Evolutionary conservation across 345 rosid genomes (phyloP).

Genomic region (Passiflora organensis): DNA sequence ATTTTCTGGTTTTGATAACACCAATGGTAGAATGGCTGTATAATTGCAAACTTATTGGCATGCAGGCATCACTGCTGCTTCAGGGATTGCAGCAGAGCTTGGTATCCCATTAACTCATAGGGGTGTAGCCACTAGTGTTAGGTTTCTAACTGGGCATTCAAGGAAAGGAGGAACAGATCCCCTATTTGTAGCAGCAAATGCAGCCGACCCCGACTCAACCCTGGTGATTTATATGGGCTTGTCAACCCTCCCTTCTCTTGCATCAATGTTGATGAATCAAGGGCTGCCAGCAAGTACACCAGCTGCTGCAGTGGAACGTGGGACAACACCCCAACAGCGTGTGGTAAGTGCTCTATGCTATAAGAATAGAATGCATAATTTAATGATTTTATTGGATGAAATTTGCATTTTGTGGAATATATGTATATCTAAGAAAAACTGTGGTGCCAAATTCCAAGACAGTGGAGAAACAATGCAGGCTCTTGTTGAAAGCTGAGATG

Average conservation of each 20-base stretch:
- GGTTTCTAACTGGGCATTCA: slow-evolving; percentile 89
- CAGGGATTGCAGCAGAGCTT: slow-evolving; percentile 92
- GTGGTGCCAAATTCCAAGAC: too few relatives aligned
- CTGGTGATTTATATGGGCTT: slow-evolving; percentile 94
- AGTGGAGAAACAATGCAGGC: too few relatives aligned
- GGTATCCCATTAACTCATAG: slow-evolving; percentile 95
- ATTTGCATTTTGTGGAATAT: too few relatives aligned
- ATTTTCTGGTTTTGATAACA: neutral
- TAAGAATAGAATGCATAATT: too few relatives aligned
- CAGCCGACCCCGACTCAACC: slow-evolving; percentile 87
- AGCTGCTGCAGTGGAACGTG: slow-evolving; percentile 75
- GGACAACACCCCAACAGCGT: slow-evolving; percentile 18
- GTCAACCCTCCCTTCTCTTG: slow-evolving; percentile 85
- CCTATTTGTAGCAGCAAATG: slow-evolving; percentile 72
- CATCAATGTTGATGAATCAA: slow-evolving; percentile 68
- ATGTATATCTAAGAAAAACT: too few relatives aligned
- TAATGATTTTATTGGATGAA: too few relatives aligned
- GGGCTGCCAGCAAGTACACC: slow-evolving; percentile 82
- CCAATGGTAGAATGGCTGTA: neutral
- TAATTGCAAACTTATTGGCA: slow-evolving; percentile 12
- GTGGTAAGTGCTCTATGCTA: slow-evolving; percentile 10
- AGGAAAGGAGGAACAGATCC: slow-evolving; percentile 52
- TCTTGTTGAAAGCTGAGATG: too few relatives aligned
- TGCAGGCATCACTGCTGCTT: slow-evolving; percentile 94
- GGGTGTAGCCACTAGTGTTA: slow-evolving; percentile 81